Base-by-base conservation (phyloP, 176 grass and related monocot genomes). In the Triticum urartu region DNA sequence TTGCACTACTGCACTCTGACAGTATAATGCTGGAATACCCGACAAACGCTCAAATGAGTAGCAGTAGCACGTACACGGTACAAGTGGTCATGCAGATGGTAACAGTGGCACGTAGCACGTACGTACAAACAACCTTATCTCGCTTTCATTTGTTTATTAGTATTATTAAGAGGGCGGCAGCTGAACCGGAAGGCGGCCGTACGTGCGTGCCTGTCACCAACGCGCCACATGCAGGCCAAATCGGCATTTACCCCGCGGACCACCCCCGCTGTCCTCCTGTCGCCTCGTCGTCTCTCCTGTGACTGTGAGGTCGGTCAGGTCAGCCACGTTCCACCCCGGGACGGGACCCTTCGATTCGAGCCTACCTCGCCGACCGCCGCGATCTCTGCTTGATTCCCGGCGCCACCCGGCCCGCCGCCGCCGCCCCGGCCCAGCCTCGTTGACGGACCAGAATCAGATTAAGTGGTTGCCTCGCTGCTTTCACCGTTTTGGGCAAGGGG, bases 181-280 rank as follows among this genome's bases (percentile, higher is more conserved):
- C 13, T n/a, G n/a, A 81, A 76, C 69, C 70, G n/a, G 20, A 24
- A 11, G 50, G 15, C 15, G 11, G 17, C 1, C 34, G 22, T 50
- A 50, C 75, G 73, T 83, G 77, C 77, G 35, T 59, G 69, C 61
- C 35, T 61, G 78, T 81, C 78, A 89, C 65, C 65, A 68, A 68
- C 61, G 60, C 43, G 85, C 77, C 76, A 85, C 83, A 68, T 81
- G 83, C 64, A 36, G 62, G 81, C 61, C 71, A 68, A 75, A 69
- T 62, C 33, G 36, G 40, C 14, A 86, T 59, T 64, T 72, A 83
- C 72, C 66, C 15, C 10, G 26, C 54, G 54, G 74, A 4, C 34
- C 68, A 12, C 65, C 80, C 87, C 36, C 17, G 47, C 80, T 33
- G 84, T 60, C 62, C 21, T 54, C 12, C 15, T 28, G 76, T 62